Evolutionary conservation across 352 stramenopile genomes (phyloP).

Genomic region (Poterioochromonas sp.): DNA sequence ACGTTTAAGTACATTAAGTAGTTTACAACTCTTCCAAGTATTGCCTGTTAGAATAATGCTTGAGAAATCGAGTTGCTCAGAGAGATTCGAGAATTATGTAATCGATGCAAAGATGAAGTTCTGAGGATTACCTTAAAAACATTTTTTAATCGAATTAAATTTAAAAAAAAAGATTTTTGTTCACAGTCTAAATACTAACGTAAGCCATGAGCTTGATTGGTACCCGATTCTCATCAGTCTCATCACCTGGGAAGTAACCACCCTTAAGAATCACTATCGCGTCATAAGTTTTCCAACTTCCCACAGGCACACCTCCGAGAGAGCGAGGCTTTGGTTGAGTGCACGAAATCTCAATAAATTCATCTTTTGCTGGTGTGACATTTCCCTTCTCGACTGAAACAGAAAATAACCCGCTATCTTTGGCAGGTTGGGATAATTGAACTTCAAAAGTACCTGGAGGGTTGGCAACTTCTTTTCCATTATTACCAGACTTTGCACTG

Average conservation of each 20-base stretch:
- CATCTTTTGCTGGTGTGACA: conserved; percentile 47
- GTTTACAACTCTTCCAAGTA: no score
- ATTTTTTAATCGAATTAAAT: conserved; percentile 3
- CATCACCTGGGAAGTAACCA: conserved; percentile 39
- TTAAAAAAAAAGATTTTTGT: neutral
- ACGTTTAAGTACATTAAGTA: no score
- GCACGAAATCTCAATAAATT: conserved; percentile 53
- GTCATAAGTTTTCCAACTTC: conserved; percentile 41
- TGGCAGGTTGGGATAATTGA: neutral
- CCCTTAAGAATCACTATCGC: conserved; percentile 40
- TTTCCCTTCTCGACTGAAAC: conserved; percentile 55
- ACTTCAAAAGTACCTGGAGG: conserved; percentile 8
- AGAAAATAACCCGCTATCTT: conserved; percentile 33
- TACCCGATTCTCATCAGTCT: neutral
- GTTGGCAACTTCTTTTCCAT: neutral
- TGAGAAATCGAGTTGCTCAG: no score
- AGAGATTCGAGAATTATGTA: no score
- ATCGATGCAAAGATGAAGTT: no score
- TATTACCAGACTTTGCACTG: neutral
- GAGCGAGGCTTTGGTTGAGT: conserved; percentile 36
- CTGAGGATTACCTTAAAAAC: no score
- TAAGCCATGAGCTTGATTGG: conserved; percentile 28
- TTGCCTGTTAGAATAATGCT: no score
- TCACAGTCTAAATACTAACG: conserved; percentile 21
- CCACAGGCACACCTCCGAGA: conserved; percentile 39